Base-by-base conservation (phyloP, 768 basidiomycete genomes). In the Termitomyces sp. region DNA sequence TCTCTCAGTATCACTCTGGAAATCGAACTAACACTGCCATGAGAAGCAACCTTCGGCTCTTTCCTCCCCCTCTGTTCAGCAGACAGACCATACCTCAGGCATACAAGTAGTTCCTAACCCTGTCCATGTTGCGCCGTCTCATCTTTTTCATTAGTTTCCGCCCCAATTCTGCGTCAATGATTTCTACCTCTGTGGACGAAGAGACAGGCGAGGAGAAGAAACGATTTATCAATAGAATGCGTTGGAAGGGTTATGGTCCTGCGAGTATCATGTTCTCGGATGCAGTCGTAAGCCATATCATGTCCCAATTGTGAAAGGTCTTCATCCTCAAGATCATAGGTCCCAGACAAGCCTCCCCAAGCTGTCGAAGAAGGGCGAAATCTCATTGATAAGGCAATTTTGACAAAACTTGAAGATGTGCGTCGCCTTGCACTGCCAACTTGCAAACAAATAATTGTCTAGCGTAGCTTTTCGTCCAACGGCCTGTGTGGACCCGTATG, bases 31-130 rank as follows among this genome's bases (percentile, higher is more conserved):
- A 65, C 39, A 58, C 65, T 15, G 54, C 64, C 33, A 61, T 74
- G 64, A 74, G 72, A 57, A 88, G 83, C 67, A 86, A 84, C 65
- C 75, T 95, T 9, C 81, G 90, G 31, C 76, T 93, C 12, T 86
- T 95, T 63, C 94, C 96, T 31, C 91, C 95, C 0, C 95, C 96
- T 8, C 72, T 95, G 49, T 98, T 98, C 74, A 90, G 88, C 64
- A 81, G 93, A 36, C 89, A 93, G 63, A 80, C 76, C 0, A 82
- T 95, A 42, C 85, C 93, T 24, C 87, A 91, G 61, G 82, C 82
- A 49, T 97, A 95, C 78, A 88, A 86, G 93, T 93, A 56, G 36
- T 77, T 69, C 30, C 44, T 31, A 16, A 54, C 6, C 30, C 34
- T 33, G 57, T 45, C 6, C 33, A 5, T n/a, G 8, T 13, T 15